Conservation (phyloP, 2,329 filamentous ascomycete species). For the Tolypocladium album region DNA sequence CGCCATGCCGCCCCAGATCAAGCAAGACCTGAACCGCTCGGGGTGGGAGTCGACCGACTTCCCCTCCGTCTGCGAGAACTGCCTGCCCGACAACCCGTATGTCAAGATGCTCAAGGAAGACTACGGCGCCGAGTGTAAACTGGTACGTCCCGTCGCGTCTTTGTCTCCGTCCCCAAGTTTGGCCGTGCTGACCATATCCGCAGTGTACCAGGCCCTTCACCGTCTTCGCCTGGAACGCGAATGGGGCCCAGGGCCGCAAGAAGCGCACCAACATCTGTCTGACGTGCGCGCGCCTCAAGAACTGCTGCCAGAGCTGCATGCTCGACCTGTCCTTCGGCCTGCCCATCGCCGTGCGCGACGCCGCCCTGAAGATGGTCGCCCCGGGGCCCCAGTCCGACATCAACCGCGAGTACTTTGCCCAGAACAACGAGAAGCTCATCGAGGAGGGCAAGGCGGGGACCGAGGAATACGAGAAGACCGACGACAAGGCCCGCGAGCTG, state of each 20-base stretch:
- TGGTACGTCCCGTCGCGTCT: conserved; percentile 23
- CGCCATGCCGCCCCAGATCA: conserved; percentile 79
- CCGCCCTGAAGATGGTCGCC: conserved; percentile 94
- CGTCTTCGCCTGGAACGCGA: conserved; percentile 88
- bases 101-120: conserved; percentile 99
- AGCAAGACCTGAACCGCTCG: conserved; percentile 88
- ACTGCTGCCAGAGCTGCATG: conserved; percentile 99
- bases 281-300: conserved; percentile 93
- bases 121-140: conserved; percentile 76
- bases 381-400: conserved; percentile 86
- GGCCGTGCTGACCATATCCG: neutral
- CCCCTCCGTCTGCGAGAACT: conserved; percentile 82
- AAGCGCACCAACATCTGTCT: conserved; percentile 93
- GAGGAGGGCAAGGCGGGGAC: conserved; percentile 79
- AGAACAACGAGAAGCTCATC: conserved; percentile 92
- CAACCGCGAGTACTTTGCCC: conserved; percentile 94
- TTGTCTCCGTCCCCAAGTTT: neutral
- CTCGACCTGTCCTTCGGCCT: conserved; percentile 92
- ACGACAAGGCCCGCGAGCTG: conserved; percentile 89
- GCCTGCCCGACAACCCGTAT: conserved; percentile 91
- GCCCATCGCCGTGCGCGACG: conserved; percentile 89
- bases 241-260: conserved; percentile 76
- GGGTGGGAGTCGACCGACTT: conserved; percentile 94
- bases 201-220: conserved; percentile 89
- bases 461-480: conserved; percentile 92